Base-by-base conservation (phyloP, 768 basidiomycete species). In the Saitozyma sp. region DNA sequence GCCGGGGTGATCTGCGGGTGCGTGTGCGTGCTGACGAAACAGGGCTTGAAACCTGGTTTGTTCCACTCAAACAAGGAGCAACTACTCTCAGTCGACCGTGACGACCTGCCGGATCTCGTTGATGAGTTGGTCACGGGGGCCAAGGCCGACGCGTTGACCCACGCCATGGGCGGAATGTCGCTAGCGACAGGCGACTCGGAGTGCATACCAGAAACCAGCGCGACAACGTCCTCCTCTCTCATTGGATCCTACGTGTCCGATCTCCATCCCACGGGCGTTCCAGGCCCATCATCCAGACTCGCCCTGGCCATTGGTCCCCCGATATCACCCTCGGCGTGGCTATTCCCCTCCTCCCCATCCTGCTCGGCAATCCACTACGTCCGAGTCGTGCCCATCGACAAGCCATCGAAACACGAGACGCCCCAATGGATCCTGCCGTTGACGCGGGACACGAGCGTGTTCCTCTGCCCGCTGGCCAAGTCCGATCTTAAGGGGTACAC, bases 21-120 rank as follows among this genome's bases (percentile, higher is more conserved):
- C 50, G 42, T 14, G 54, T 43, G 41, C 20, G 38, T 9, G 54
- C 49, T 61, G 37, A 62, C 11, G 20, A 42, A 1, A 3, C 67
- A 91, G 89, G 91, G 91, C 5, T 80, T 95, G 58, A 90, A 87
- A 0, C 89, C 93, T 0, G 66, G 74, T 2, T 56, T 87, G 13
- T 95, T 89, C 76, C 94, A 92, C 89, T 65, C 61, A 37, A 76
- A 91, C 68, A 81, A 81, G 38, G 71, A 79, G 2, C 69, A 66
- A 8, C 79, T 95, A 7, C 77, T 92, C 14, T 40, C 69, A 0
- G 76, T 84, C 0, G 70, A 77, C 8, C 82, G 88, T 20, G 76
- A 82, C 0, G 82, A 84, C 1, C 82, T 94, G 4, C 82, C 84
- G 3, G 73, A 70, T 5, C 51, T 87, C 6, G 66, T 75, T 10